phyloP scores from a whole-genome alignment of 2,329 filamentous ascomycete species.

The Teratosphaeria nubilosa region DNA sequence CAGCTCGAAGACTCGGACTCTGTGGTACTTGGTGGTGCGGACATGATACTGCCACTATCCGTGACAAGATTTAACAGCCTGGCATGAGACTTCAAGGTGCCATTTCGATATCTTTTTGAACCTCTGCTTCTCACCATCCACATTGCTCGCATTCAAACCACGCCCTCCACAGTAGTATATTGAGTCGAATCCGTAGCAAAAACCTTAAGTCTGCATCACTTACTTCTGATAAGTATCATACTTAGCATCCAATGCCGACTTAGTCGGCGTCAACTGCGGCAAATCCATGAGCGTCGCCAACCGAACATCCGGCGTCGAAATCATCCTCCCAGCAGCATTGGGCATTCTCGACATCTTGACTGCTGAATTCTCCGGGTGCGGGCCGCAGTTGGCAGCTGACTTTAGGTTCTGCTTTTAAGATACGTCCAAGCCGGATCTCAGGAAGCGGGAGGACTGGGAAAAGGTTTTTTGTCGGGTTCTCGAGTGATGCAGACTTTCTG shows the following conservation, averaged over 20 bases:
- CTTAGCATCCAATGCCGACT: slow-evolving; percentile 7
- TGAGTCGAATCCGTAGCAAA: background rate
- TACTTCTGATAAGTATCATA: slow-evolving; percentile 24
- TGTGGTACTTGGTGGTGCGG: too few species aligned
- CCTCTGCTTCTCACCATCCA: background rate
- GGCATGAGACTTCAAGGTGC: background rate
- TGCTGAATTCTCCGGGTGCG: background rate
- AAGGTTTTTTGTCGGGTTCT: background rate
- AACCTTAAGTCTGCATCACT: slow-evolving; percentile 4
- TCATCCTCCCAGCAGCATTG: background rate
- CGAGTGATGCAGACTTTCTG: background rate
- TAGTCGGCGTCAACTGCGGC: slow-evolving; percentile 5
- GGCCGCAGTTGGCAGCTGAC: background rate
- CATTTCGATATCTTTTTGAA: background rate
- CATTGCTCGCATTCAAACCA: background rate
- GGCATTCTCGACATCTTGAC: slow-evolving; percentile 2
- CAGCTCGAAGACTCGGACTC: too few species aligned
- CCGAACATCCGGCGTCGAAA: slow-evolving; percentile 4
- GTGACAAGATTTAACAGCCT: background rate
- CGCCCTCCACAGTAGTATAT: background rate
- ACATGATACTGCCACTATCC: too few species aligned
- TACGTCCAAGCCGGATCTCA: background rate
- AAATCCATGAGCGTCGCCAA: slow-evolving; percentile 6
- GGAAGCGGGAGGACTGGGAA: background rate
- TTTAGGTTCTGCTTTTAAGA: background rate